Evolutionary conservation across 73 alveolate genomes (phyloP).

Genomic region (Breviolum minutum): DNA sequence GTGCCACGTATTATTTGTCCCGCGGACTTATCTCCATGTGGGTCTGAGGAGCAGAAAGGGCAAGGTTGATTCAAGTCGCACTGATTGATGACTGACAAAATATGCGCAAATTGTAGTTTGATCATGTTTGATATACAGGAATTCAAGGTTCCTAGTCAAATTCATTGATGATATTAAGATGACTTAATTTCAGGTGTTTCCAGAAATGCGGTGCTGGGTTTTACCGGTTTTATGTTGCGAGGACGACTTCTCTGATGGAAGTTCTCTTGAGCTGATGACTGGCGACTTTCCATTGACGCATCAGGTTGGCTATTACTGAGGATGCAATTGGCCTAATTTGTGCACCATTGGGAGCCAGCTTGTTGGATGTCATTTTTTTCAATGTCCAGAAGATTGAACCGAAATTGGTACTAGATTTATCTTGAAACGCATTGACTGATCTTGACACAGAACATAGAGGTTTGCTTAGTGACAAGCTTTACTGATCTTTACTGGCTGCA

Average conservation of each 20-base stretch:
- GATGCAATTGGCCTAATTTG: background rate
- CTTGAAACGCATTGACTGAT: no score
- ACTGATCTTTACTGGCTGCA: no score
- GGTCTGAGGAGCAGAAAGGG: slow-evolving; percentile 24
- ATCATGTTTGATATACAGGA: no score
- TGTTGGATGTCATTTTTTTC: background rate
- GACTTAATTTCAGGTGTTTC: no score
- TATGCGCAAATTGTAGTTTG: no score
- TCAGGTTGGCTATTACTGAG: slow-evolving; percentile 10
- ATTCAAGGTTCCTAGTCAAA: no score
- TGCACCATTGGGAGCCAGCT: background rate
- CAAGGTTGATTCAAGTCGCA: background rate
- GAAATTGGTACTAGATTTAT: no score
- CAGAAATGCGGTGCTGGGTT: background rate
- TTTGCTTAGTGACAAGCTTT: no score
- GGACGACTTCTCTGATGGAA: slow-evolving; percentile 24
- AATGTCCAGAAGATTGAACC: no score
- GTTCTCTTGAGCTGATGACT: slow-evolving; percentile 9
- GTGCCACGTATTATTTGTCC: slow-evolving; percentile 75
- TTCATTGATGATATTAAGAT: no score
- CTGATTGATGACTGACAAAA: no score
- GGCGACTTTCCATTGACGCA: slow-evolving; percentile 36
- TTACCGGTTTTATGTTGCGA: background rate
- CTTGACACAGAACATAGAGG: no score
- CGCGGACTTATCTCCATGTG: slow-evolving; percentile 33